A percentile compares a stretch with the other conserved stretches of the same genome.
Evolutionary conservation across 352 stramenopile genomes (phyloP).

Genomic region (Globisporangium uncinulatum): DNA sequence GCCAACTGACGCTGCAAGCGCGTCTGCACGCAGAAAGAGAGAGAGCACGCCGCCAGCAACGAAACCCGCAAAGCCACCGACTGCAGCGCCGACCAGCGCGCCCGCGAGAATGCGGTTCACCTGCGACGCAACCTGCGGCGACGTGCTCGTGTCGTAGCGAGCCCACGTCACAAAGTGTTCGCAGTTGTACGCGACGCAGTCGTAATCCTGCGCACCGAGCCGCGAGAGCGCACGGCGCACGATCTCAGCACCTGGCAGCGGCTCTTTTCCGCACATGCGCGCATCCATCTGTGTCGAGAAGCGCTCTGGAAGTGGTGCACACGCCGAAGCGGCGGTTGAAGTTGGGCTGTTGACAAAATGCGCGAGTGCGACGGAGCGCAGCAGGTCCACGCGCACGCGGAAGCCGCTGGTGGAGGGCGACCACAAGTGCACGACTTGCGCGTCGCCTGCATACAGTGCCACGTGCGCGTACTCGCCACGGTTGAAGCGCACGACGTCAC

Average conservation of each 20-base stretch:
- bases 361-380: conserved; percentile 31
- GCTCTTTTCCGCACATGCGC: conserved; percentile 33
- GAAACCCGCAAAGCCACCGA: conserved; percentile 53
- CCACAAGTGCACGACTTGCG: conserved; percentile 60
- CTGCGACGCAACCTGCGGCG: conserved; percentile 50
- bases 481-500: conserved; percentile 64
- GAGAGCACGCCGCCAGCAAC: conserved; percentile 55
- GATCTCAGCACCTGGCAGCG: conserved; percentile 34
- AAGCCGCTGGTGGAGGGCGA: conserved; percentile 37
- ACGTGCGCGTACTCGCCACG: conserved; percentile 61
- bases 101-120: conserved; percentile 55
- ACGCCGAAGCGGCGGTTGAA: background rate
- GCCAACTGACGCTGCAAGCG: conserved; percentile 36
- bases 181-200: conserved; percentile 55
- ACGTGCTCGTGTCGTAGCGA: conserved; percentile 46
- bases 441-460: conserved; percentile 40
- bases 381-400: conserved; percentile 53
- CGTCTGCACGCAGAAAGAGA: conserved; percentile 54
- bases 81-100: conserved; percentile 50
- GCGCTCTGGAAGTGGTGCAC: conserved; percentile 20
- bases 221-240: conserved; percentile 38
- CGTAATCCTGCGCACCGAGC: conserved; percentile 51
- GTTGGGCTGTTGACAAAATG: background rate
- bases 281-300: conserved; percentile 44
- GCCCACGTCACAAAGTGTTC: conserved; percentile 79